phyloP scores from a whole-genome alignment of 176 grass and related monocot genomes.

The Musa troglodytarum region DNA sequence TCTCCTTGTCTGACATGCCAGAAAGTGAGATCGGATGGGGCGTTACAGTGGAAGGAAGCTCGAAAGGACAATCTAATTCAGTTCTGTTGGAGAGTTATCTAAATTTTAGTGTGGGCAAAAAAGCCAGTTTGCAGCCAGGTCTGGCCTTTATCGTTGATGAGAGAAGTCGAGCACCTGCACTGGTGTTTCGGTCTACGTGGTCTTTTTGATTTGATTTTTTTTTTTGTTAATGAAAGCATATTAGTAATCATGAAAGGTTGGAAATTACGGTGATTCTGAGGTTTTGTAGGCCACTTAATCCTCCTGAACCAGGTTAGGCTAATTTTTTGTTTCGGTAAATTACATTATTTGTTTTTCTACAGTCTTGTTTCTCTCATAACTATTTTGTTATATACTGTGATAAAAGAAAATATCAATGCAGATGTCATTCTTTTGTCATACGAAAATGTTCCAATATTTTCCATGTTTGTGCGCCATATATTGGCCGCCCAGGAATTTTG shows the following conservation, averaged over 20 bases:
- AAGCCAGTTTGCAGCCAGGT: constrained; percentile 51
- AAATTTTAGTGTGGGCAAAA: constrained; percentile 62
- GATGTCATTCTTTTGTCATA: background rate
- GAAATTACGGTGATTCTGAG: background rate
- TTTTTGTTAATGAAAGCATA: background rate
- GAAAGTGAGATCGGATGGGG: constrained; percentile 60
- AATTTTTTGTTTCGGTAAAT: background rate
- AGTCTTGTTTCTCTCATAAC: background rate
- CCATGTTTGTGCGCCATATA: background rate
- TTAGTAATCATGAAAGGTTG: background rate
- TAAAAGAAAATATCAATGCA: background rate
- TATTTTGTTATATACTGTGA: background rate
- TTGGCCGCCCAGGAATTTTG: background rate
- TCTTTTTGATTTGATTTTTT: constrained; percentile 33
- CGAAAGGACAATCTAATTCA: constrained; percentile 28
- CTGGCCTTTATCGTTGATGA: constrained; percentile 41
- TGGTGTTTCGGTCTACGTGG: constrained; percentile 62
- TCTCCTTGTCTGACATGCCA: constrained; percentile 47
- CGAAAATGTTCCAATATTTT: background rate
- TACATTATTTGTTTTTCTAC: background rate
- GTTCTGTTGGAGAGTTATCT: constrained; percentile 58
- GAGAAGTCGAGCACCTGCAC: constrained; percentile 24
- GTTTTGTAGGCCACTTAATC: background rate
- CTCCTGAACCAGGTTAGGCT: background rate
- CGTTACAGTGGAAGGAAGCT: constrained; percentile 39